phyloP scores from a whole-genome alignment of 176 grass and related monocot species.

The Aechmea fasciata region DNA sequence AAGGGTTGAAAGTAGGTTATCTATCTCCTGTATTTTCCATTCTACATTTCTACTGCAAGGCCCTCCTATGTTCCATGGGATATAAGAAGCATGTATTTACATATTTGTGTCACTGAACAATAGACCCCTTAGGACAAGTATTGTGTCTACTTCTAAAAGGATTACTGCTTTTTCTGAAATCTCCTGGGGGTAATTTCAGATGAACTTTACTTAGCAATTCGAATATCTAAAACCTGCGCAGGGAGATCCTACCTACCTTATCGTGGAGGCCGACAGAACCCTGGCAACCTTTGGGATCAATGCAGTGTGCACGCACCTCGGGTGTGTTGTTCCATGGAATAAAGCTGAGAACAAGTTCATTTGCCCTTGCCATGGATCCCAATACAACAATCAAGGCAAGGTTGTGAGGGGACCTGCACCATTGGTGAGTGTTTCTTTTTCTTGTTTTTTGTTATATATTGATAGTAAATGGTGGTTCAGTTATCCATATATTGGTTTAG shows the following conservation, averaged over 20 bases:
- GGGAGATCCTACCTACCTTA: constrained; percentile 89
- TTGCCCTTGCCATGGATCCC: constrained; percentile 93
- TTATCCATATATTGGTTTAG: background rate
- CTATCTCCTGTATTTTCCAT: background rate
- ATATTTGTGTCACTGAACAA: too few relatives aligned
- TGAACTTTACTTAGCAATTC: background rate
- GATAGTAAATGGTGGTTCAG: background rate
- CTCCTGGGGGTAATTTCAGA: background rate
- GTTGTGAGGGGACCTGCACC: constrained; percentile 93
- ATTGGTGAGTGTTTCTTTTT: constrained; percentile 31
- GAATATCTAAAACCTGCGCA: constrained; percentile 21
- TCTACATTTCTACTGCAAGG: background rate
- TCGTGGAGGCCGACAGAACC: constrained; percentile 70
- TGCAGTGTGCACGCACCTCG: constrained; percentile 91
- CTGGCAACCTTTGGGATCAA: constrained; percentile 74
- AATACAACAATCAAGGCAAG: constrained; percentile 89
- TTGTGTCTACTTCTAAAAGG: background rate
- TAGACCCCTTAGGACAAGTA: too few relatives aligned
- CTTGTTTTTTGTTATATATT: background rate
- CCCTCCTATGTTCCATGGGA: background rate
- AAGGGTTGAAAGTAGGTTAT: constrained; percentile 48
- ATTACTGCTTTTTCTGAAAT: background rate
- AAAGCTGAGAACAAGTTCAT: constrained; percentile 82
- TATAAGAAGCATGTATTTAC: background rate
- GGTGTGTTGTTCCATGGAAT: constrained; percentile 95